Evolutionary conservation across 805 yeast genomes (phyloP).

Genomic region (Vanderwaltozyma tropicalis): DNA sequence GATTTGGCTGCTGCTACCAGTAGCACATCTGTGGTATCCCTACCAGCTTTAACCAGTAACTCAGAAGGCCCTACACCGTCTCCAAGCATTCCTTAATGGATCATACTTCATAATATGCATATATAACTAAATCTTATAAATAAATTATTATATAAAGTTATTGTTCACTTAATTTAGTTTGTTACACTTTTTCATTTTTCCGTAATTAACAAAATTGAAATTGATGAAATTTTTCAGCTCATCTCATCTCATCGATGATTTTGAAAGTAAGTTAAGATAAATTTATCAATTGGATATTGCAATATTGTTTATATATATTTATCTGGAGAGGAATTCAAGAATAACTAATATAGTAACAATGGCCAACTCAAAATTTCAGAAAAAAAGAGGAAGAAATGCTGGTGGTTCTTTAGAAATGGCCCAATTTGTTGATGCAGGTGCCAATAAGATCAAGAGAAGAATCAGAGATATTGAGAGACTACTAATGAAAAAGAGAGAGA

Average conservation of each 20-base stretch:
- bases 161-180: too few relatives aligned
- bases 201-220: neutral
- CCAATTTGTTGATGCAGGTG: constrained; percentile 29
- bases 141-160: too few relatives aligned
- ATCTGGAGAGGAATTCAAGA: neutral
- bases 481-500: constrained; percentile 42
- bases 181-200: neutral
- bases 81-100: neutral
- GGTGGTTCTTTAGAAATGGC: constrained; percentile 29
- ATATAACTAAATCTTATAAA: too few relatives aligned
- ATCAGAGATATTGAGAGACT: constrained; percentile 79
- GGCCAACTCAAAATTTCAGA: constrained; percentile 4
- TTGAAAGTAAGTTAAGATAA: neutral
- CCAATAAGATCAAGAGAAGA: constrained; percentile 63
- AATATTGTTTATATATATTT: neutral
- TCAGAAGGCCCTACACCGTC: neutral
- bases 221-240: neutral
- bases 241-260: neutral
- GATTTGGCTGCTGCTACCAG: neutral
- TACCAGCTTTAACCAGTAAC: neutral
- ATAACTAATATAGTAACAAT: neutral
- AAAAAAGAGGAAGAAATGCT: constrained; percentile 8
- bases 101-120: too few relatives aligned
- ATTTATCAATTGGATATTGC: neutral
- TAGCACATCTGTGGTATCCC: neutral